These are phyloP conservation scores for Hirsutella rhossiliensis DNA, from an alignment of 2,329 filamentous ascomycete species.

Conservation along the genomic window DNA sequence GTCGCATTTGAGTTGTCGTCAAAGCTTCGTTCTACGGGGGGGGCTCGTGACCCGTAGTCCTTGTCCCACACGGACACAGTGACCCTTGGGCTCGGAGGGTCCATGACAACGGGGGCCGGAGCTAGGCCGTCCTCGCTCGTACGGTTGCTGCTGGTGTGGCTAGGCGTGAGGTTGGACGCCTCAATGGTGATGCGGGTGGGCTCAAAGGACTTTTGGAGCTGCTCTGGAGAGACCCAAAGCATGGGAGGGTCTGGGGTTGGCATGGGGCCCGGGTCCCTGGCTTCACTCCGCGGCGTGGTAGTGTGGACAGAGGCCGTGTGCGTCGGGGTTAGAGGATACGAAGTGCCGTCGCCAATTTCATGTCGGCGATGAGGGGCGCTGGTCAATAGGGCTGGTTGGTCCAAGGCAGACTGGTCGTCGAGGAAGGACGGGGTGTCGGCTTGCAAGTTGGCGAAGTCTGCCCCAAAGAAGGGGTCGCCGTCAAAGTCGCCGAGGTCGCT, in stretches of 20 bases:
- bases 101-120: constrained; percentile 27
- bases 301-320: constrained; percentile 36
- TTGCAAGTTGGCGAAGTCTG: constrained; percentile 31
- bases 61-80: constrained; percentile 44
- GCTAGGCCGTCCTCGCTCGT: constrained; percentile 38
- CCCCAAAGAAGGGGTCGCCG: constrained; percentile 39
- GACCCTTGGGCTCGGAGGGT: constrained; percentile 38
- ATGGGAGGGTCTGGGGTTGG: constrained; percentile 13
- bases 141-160: constrained; percentile 33
- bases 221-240: constrained; percentile 27
- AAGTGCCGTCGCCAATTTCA: constrained; percentile 8
- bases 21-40: constrained; percentile 27
- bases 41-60: constrained; percentile 23
- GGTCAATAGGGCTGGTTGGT: constrained; percentile 8
- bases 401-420: constrained; percentile 17
- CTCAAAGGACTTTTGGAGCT: constrained; percentile 28
- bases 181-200: constrained; percentile 16
- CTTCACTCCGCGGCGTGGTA: constrained; percentile 27
- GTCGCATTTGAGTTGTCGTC: constrained; percentile 23
- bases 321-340: constrained; percentile 38
- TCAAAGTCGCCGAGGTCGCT: constrained; percentile 36
- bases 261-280: constrained; percentile 13
- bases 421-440: constrained; percentile 33
- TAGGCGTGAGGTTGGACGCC: constrained; percentile 32
- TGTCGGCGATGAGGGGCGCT: neutral